Evolutionary conservation across 2,329 filamentous ascomycete species (phyloP).

Genomic region (Rosellinia necatrix): DNA sequence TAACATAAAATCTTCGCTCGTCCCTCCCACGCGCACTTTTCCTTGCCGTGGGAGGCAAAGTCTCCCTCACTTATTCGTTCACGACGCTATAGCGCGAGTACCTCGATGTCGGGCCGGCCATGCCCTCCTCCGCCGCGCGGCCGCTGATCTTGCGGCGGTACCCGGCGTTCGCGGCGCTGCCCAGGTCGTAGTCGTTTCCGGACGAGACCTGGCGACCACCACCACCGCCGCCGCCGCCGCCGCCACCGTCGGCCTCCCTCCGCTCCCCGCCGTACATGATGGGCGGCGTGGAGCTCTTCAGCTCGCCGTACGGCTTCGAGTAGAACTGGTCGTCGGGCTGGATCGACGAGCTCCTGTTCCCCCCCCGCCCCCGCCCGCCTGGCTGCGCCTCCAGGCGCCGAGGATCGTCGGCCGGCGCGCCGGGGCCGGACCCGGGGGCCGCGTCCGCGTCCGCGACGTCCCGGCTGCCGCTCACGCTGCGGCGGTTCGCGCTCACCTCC

Average conservation of each 20-base stretch:
- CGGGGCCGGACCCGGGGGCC: constrained; percentile 16
- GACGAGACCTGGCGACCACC: constrained; percentile 62
- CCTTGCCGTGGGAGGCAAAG: neutral
- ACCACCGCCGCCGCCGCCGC: constrained; percentile 40
- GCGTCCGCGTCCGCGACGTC: constrained; percentile 52
- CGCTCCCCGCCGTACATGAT: constrained; percentile 50
- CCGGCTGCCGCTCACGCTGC: constrained; percentile 46
- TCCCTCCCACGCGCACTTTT: neutral
- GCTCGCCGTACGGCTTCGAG: constrained; percentile 63
- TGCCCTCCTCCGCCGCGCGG: constrained; percentile 73
- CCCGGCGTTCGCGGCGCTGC: constrained; percentile 42
- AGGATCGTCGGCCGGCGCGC: constrained; percentile 24
- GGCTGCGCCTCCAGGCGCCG: constrained; percentile 16
- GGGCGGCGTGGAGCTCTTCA: constrained; percentile 58
- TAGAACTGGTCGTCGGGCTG: constrained; percentile 56
- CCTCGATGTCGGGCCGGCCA: constrained; percentile 44
- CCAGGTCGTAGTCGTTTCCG: constrained; percentile 57
- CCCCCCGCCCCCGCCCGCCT: constrained; percentile 39
- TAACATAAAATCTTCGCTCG: neutral
- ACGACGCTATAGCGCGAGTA: constrained; percentile 38
- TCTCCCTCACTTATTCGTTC: constrained; percentile 27
- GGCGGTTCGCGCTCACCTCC: constrained; percentile 53
- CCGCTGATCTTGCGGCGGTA: constrained; percentile 67
- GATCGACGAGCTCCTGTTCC: constrained; percentile 51
- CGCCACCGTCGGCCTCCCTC: neutral